A percentile compares a stretch with the other conserved stretches of the same genome.
Conservation (phyloP, 768 basidiomycete species). For the Podaxis sp. region DNA sequence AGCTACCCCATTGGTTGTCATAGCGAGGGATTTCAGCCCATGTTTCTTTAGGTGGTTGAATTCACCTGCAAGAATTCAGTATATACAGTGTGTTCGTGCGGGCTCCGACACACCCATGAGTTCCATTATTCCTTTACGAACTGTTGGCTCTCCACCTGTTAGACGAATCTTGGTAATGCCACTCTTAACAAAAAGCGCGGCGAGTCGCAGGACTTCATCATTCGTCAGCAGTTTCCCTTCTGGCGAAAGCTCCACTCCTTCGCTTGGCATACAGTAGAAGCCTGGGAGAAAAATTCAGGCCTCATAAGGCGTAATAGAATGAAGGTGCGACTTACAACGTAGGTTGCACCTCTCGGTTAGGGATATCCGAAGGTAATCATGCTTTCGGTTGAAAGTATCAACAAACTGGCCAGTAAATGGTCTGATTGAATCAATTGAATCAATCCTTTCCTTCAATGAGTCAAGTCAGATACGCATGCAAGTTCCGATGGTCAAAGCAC, state of each 20-base stretch:
- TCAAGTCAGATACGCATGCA: neutral
- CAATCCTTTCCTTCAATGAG: slow-evolving; percentile 50
- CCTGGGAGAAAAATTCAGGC: slow-evolving; percentile 43
- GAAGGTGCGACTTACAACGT: slow-evolving; percentile 52
- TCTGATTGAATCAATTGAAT: slow-evolving; percentile 45
- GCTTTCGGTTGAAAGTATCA: slow-evolving; percentile 67
- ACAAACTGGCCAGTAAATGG: slow-evolving; percentile 54
- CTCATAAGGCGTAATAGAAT: neutral
- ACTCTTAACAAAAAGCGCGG: slow-evolving; percentile 72
- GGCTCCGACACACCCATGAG: slow-evolving; percentile 58
- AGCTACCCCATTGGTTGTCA: slow-evolving; percentile 84
- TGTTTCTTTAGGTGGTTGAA: slow-evolving; percentile 58
- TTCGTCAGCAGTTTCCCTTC: slow-evolving; percentile 68
- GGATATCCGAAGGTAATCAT: slow-evolving; percentile 88
- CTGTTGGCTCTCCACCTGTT: slow-evolving; percentile 87
- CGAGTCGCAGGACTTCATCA: slow-evolving; percentile 72
- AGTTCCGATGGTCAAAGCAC: neutral
- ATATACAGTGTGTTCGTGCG: neutral
- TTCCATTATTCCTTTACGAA: slow-evolving; percentile 71
- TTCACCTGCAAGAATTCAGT: slow-evolving; percentile 40
- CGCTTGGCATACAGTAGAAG: slow-evolving; percentile 90
- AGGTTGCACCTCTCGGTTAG: slow-evolving; percentile 88
- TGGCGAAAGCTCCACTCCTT: slow-evolving; percentile 77
- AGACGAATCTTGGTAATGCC: slow-evolving; percentile 88
- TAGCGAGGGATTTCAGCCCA: slow-evolving; percentile 75